phyloP scores from a whole-genome alignment of 2,329 filamentous ascomycete genomes.

The Sporothrix protearum region DNA sequence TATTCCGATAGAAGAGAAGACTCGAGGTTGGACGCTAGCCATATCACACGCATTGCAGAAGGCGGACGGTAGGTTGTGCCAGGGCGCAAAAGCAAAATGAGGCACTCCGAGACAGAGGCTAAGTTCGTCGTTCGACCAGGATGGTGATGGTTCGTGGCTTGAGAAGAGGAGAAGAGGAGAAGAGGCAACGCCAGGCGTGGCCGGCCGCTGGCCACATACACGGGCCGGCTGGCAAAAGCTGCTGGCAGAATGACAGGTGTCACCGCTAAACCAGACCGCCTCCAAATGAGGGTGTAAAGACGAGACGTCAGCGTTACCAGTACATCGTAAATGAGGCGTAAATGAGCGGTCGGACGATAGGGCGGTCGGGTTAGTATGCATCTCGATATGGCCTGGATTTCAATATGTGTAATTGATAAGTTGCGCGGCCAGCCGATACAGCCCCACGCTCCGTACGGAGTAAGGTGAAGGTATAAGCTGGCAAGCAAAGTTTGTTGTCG shows the following conservation, averaged over 20 bases:
- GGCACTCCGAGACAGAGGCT: slow-evolving; percentile 6
- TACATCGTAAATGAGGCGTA: slow-evolving; percentile 1
- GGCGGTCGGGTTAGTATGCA: neutral
- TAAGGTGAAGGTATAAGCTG: neutral
- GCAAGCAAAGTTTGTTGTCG: neutral
- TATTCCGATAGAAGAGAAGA: neutral
- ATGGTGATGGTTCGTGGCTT: neutral
- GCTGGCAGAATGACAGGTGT: slow-evolving; percentile 20
- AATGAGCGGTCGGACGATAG: slow-evolving; percentile 13
- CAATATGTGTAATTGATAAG: neutral
- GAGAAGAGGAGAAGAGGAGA: neutral
- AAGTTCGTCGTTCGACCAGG: neutral
- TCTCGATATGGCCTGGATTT: neutral
- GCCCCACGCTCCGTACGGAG: neutral
- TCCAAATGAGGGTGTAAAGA: slow-evolving; percentile 16
- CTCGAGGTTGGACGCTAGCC: neutral
- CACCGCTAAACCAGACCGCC: slow-evolving; percentile 22
- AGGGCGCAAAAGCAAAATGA: neutral
- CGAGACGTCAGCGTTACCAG: neutral
- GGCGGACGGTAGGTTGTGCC: neutral
- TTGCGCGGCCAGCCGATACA: neutral
- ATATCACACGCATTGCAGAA: slow-evolving; percentile 5
- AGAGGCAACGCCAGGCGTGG: neutral
- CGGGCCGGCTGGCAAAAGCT: neutral
- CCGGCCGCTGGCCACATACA: neutral